phyloP scores from a whole-genome alignment of 2,329 filamentous ascomycete species.

The Botrytis fragariae region DNA sequence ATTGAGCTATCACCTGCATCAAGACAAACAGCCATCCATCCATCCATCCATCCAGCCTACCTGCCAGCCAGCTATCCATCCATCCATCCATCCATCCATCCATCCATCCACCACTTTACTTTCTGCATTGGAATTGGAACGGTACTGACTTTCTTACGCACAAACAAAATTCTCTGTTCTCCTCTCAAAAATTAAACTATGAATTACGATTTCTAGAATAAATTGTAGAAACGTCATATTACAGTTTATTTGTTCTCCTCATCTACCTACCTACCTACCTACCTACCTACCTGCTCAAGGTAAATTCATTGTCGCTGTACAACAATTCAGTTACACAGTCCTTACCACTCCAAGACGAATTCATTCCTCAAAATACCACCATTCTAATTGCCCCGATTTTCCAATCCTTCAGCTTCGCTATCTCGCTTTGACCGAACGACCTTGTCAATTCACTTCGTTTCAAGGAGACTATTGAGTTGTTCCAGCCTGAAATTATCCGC shows the following conservation, averaged over 20 bases:
- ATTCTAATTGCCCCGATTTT: constrained; percentile 1
- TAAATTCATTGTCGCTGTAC: constrained; percentile 20
- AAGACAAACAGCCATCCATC: background rate
- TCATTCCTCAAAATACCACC: background rate
- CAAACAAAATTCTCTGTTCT: constrained; percentile 15
- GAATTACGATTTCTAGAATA: background rate
- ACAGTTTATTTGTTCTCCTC: background rate
- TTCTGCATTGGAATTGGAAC: constrained; percentile 1
- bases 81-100: background rate
- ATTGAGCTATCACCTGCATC: background rate
- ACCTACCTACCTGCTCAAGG: background rate
- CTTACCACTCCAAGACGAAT: constrained; percentile 6
- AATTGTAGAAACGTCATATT: background rate
- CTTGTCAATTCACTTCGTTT: constrained; percentile 16
- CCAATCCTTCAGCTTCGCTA: constrained; percentile 18
- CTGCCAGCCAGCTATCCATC: background rate
- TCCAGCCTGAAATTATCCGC: constrained; percentile 9
- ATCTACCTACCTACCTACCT: background rate
- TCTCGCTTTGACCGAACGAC: constrained; percentile 21
- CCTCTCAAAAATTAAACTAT: background rate
- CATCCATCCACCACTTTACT: background rate
- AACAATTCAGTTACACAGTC: constrained; percentile 21
- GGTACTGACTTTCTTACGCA: background rate
- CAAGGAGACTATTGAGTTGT: constrained; percentile 13
- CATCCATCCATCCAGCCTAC: background rate